Evolutionary conservation across 116 monocot genomes (phyloP).

Genomic region (Posidonia oceanica): DNA sequence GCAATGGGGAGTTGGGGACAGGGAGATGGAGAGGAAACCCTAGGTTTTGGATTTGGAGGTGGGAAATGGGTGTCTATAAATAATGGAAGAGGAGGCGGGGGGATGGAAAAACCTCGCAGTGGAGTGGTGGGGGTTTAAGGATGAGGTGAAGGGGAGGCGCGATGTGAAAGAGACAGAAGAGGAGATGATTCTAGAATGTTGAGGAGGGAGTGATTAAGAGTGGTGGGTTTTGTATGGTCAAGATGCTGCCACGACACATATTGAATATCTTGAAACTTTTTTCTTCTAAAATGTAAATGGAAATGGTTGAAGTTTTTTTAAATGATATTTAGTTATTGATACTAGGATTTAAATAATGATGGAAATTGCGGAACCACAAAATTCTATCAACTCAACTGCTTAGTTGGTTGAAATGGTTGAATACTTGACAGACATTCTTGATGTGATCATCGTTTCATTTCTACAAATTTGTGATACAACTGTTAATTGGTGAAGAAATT

Average conservation of each 20-base stretch:
- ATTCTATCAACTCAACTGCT: too few relatives aligned
- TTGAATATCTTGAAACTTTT: too few relatives aligned
- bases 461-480: too few relatives aligned
- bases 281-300: too few relatives aligned
- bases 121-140: neutral
- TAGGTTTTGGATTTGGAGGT: neutral
- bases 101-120: neutral
- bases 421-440: too few relatives aligned
- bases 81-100: neutral
- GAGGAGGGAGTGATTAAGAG: neutral
- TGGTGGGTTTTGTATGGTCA: neutral
- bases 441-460: too few relatives aligned
- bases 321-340: too few relatives aligned
- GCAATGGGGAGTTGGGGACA: neutral
- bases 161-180: neutral
- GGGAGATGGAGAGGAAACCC: neutral
- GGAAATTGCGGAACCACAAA: too few relatives aligned
- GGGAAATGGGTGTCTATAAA: neutral
- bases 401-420: too few relatives aligned
- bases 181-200: slow-evolving; percentile 21
- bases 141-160: neutral
- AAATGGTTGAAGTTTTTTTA: too few relatives aligned
- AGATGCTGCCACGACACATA: neutral
- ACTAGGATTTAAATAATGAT: too few relatives aligned
- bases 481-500: too few relatives aligned